These are phyloP conservation scores for Erysimum cheiranthoides DNA, from an alignment of 345 rosid species.

Conservation along the genomic window DNA sequence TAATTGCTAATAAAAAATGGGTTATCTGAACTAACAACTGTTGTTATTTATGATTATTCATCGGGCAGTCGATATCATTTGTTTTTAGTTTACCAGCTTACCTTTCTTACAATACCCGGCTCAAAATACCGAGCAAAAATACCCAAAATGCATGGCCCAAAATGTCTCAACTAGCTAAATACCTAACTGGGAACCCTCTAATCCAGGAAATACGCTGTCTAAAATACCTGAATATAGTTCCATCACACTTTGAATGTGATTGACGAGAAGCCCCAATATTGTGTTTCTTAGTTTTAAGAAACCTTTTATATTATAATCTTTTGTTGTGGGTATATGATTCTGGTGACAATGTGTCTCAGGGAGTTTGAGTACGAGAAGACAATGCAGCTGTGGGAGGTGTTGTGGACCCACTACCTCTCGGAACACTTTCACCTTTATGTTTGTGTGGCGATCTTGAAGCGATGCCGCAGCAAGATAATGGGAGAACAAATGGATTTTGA, in stretches of 20 bases:
- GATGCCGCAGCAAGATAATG: constrained; percentile 79
- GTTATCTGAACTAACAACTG: neutral
- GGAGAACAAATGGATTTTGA: constrained; percentile 97
- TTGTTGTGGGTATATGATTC: constrained; percentile 8
- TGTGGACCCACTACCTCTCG: constrained; percentile 86
- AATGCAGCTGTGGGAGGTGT: constrained; percentile 90
- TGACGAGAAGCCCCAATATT: neutral
- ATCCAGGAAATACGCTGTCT: neutral
- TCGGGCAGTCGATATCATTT: neutral
- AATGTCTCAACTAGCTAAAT: no score
- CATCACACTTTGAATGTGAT: constrained; percentile 8
- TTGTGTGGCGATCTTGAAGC: constrained; percentile 92
- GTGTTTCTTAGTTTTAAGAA: neutral
- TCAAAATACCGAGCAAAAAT: neutral
- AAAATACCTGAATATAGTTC: constrained; percentile 4
- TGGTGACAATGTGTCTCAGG: constrained; percentile 53
- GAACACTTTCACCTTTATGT: constrained; percentile 92
- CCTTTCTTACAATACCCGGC: neutral
- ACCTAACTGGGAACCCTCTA: no score
- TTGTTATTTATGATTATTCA: neutral
- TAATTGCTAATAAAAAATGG: neutral
- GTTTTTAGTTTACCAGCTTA: neutral
- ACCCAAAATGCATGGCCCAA: no score
- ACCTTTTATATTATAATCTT: neutral
- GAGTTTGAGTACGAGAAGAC: constrained; percentile 83